Conservation (phyloP, 768 basidiomycete species). For the Mycena olivaceomarginata region DNA sequence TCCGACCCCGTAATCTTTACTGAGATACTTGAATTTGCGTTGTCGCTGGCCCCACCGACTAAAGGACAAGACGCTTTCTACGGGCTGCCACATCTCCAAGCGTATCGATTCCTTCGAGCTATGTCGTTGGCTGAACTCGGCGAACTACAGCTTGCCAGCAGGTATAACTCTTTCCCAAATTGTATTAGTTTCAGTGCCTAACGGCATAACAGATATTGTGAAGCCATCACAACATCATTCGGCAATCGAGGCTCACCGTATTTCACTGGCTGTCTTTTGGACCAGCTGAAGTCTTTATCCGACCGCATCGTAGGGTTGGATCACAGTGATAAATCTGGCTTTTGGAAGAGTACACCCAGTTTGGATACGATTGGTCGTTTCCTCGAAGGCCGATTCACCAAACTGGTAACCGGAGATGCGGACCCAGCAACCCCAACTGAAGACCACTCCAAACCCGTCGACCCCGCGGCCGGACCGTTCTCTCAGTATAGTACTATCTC, state of each 20-base stretch:
- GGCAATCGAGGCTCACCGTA: constrained; percentile 76
- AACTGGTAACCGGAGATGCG: constrained; percentile 96
- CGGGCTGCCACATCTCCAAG: constrained; percentile 91
- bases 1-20: constrained; percentile 88
- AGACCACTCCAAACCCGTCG: constrained; percentile 58
- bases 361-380: constrained; percentile 94
- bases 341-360: constrained; percentile 95
- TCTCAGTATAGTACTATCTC: constrained; percentile 96
- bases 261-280: constrained; percentile 78
- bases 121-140: constrained; percentile 87
- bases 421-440: constrained; percentile 67
- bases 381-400: constrained; percentile 94
- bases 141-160: constrained; percentile 83
- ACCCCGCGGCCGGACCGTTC: constrained; percentile 85
- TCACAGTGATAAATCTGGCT: constrained; percentile 84
- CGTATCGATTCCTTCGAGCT: constrained; percentile 91
- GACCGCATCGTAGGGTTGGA: constrained; percentile 87
- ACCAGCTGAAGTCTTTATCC: constrained; percentile 85
- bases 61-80: constrained; percentile 93
- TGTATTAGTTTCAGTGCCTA: constrained; percentile 4
- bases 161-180: constrained; percentile 64
- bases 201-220: constrained; percentile 85
- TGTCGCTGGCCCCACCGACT: constrained; percentile 79
- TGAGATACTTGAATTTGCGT: constrained; percentile 94
- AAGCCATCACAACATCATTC: constrained; percentile 87